Evolutionary conservation across 2,329 filamentous ascomycete species (phyloP).

Genomic region (Pseudocercospora pini-densiflorae): DNA sequence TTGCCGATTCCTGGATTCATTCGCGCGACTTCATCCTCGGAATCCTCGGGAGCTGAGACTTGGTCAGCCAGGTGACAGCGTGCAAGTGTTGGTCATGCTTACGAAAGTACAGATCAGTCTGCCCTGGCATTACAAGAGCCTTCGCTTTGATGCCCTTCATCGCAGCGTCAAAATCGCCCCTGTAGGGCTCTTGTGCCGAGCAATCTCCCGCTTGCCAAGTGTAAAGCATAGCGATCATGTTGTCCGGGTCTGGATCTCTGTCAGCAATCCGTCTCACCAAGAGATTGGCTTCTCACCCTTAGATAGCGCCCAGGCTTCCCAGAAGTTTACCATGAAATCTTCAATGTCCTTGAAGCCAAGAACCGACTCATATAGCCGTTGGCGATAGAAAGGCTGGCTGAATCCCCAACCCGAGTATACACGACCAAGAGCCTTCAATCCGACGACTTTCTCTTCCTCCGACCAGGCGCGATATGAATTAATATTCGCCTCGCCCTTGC

Average conservation of each 20-base stretch:
- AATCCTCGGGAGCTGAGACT: conserved; percentile 70
- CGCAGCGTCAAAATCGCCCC: conserved; percentile 52
- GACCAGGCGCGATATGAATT: conserved; percentile 32
- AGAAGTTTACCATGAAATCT: conserved; percentile 75
- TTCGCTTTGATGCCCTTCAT: conserved; percentile 74
- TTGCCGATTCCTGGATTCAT: conserved; percentile 65
- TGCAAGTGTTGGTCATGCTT: conserved; percentile 37
- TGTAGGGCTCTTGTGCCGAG: conserved; percentile 70
- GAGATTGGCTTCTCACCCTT: conserved; percentile 54
- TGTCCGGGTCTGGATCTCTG: conserved; percentile 66
- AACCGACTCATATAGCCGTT: conserved; percentile 67
- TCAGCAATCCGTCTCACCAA: neutral
- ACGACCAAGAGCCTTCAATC: conserved; percentile 66
- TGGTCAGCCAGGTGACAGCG: neutral
- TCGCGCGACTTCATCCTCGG: conserved; percentile 69
- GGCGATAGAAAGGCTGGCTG: conserved; percentile 76
- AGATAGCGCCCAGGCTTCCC: conserved; percentile 73
- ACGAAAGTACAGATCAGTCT: conserved; percentile 82
- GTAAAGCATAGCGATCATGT: conserved; percentile 73
- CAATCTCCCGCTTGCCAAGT: conserved; percentile 79
- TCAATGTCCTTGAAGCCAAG: conserved; percentile 72
- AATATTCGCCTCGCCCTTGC: conserved; percentile 50
- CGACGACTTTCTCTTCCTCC: conserved; percentile 56
- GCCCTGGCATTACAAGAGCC: conserved; percentile 69
- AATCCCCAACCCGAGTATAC: conserved; percentile 85